Evolutionary conservation across 2,329 filamentous ascomycete species (phyloP), one percentile per base, ranked within the genome.

Genomic region (Botrytis galanthina): DNA sequence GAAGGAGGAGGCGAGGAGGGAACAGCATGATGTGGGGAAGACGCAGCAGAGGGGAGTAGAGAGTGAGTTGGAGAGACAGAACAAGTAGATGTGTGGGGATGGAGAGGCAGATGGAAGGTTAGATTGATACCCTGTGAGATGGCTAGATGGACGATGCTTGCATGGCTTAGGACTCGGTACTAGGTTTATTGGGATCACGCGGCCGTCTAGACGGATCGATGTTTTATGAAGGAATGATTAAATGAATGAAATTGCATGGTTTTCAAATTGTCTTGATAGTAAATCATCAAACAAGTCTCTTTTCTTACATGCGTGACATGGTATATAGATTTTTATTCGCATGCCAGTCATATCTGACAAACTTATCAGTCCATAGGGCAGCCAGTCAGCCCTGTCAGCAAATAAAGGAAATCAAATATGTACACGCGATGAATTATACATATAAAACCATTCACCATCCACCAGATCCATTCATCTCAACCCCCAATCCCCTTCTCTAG

Each of bases 11-110:
- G 88, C 89, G 81, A 92, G 90, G 80, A 85, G 92, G 81, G 82
- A 86, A 77, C 85, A 84, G 83, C 94, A 96, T 80, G 94, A 96
- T 79, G 84, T 89, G 76, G 95, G 94, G 76, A 97, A 96, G 90
- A 93, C 92, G 32, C 87, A 89, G 80, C 92, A 97, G 87, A 88
- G 94, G 32, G 92, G 94, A 68, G 94, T 91, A 1, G 94, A 97
- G 87, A 84, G 87, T 54, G 94, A 97, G 80, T 87, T 97, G 73
- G 84, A 92, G 83, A 95, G 93, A 88, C 78, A 81, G 46, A n/a
- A 78, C 76, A 64, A 51, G 71, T 48, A 22, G 44, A 16, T 22
- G 1, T 37, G 42, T 39, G 63, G 67, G 44, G 35, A 35, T 22
- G 37, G 20, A 10, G 42, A 48, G 67, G 20, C 1, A 8, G 4